Base-by-base conservation (phyloP, 2,329 filamentous ascomycete genomes). In the Fusarium pseudograminearum region DNA sequence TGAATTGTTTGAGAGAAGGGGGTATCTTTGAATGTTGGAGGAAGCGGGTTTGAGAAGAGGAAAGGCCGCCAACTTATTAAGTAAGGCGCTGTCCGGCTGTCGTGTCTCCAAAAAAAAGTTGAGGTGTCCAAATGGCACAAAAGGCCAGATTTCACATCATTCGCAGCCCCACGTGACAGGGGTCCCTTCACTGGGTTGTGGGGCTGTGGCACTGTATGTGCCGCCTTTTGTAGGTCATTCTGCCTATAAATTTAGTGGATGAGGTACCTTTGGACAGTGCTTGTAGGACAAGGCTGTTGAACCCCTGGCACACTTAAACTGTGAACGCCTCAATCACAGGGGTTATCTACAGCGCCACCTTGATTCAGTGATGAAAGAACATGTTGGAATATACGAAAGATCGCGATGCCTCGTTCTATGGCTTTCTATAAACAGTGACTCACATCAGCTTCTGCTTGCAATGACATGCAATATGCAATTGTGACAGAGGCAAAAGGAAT, bases 141-240 rank as follows among this genome's bases (percentile, higher is more conserved):
- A 81, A 84, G 82, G 82, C 83, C 82, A 84, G 81, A 83, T 84
- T 83, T 81, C 82, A 82, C 76, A 71, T 52, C 69, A 71, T 60
- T 67, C 69, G 58, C 50, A 44, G 70, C 76, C 72, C 71, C 77
- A 78, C 75, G 72, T 77, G 76, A 78, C 77, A 77, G 77, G 77
- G 77, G 72, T 74, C 53, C 10, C 24, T 28, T 20, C 28, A 47
- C 41, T 28, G 41, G n/a, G 34, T 11, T 18, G n/a, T 45, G 34
- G 46, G 36, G 34, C 31, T 45, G n/a, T 18, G 16, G 53, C 66
- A 75, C 73, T 74, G 73, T 74, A 56, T 24, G 38, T 33, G 42
- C 65, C 67, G 72, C 70, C 67, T 40, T 61, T 12, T 45, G 20
- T 22, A 36, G 44, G 67, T 68, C 36, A 0, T 31, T 28, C 20